Base-by-base conservation (phyloP, 2,329 filamentous ascomycete genomes). In the Sordariomycetes sp. region DNA sequence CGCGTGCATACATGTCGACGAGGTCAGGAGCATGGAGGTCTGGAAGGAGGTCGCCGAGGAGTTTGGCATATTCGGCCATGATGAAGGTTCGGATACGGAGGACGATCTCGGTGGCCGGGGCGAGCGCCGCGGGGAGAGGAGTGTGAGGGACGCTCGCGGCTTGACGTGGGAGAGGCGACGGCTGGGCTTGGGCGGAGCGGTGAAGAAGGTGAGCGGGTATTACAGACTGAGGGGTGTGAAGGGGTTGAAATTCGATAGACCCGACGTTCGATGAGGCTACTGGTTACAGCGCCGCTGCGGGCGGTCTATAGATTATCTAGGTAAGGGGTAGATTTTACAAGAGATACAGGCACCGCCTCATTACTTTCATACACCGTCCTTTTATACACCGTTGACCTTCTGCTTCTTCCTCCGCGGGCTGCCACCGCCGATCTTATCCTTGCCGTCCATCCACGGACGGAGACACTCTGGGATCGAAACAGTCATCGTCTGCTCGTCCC, bases 381-480 rank as follows among this genome's bases (percentile, higher is more conserved):
- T n/a, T n/a, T 48, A 51, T 34, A 51, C 49, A 16, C 45, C 46
- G 34, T 52, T 47, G 27, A 49, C 48, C 36, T 47, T 52, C 31
- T 25, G 24, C 10, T 43, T 43, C 33, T 34, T 31, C 14, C 47
- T 39, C 20, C 52, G 39, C 27, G 46, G 46, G 11, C 42, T 27
- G 51, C 58, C 49, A 46, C 56, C 42, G 3, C 66, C 70, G 51
- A 92, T 85, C 44, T 63, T 70, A 32, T 82, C 72, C 51, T 72
- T 64, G 0, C 82, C 82, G 37, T 80, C 82, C 88, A 98, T 94
- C 71, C 80, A 96, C 16, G 75, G 76, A 50, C 81, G 70, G 53
- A 98, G 58, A 14, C 82, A 83, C 58, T 86, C 75, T 0, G 92
- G 92, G 6, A 98, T 73, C 2, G 66, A 63, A 7, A 96, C 84